Conservation (phyloP, 257 asterid species). For the Verbascum thapsus region DNA sequence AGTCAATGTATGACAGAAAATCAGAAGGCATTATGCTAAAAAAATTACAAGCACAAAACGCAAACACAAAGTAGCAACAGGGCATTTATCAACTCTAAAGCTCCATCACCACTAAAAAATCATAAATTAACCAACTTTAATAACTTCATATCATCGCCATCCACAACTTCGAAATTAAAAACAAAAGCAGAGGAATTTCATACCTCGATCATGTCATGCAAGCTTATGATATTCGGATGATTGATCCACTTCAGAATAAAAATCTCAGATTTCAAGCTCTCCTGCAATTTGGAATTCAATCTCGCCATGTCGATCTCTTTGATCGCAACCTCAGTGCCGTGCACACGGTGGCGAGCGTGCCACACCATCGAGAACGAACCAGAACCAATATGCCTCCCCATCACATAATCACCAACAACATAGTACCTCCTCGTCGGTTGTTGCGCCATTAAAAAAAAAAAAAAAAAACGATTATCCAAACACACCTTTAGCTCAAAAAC, state of each 20-base stretch:
- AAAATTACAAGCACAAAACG: too few relatives aligned
- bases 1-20: too few relatives aligned
- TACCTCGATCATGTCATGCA: conserved; percentile 99
- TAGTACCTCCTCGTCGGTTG: conserved; percentile 43
- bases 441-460: conserved; percentile 73
- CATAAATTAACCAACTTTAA: conserved; percentile 14
- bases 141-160: conserved; percentile 1
- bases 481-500: conserved; percentile 16
- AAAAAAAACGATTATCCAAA: background rate
- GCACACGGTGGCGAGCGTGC: conserved; percentile 85
- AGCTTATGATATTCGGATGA: conserved; percentile 87
- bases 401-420: conserved; percentile 74
- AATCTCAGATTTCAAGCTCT: conserved; percentile 86
- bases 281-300: conserved; percentile 66
- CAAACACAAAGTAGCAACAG: conserved; percentile 10
- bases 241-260: conserved; percentile 71
- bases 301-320: conserved; percentile 74
- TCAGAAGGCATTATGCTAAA: too few relatives aligned
- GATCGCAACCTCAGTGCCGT: conserved; percentile 89
- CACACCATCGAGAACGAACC: conserved; percentile 96
- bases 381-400: conserved; percentile 72
- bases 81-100: conserved; percentile 2
- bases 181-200: background rate
- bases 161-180: background rate
- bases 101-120: conserved; percentile 25